Evolutionary conservation across 495 filamentous ascomycete species (phyloP).

Genomic region (Zalerion maritima): DNA sequence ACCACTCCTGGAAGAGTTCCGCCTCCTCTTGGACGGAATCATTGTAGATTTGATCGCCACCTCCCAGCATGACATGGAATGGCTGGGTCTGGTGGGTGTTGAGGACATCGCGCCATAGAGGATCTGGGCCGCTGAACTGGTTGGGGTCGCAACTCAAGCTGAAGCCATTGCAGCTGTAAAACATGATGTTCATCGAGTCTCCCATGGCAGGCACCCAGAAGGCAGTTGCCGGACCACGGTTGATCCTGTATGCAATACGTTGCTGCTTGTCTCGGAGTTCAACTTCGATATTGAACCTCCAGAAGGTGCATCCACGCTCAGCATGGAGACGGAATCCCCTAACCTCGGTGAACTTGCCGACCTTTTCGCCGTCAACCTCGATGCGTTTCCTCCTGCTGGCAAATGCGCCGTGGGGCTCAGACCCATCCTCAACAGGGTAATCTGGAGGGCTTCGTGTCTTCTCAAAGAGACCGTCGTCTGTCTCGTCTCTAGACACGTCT

Average conservation of each 20-base stretch:
- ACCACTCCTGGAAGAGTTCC: constrained; percentile 64
- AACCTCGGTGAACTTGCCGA: constrained; percentile 63
- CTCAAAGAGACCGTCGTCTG: constrained; percentile 72
- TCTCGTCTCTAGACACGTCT: constrained; percentile 62
- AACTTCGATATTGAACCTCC: constrained; percentile 88
- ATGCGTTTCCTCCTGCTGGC: constrained; percentile 29
- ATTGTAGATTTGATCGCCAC: constrained; percentile 95
- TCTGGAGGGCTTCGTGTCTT: constrained; percentile 26
- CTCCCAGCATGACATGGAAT: constrained; percentile 97
- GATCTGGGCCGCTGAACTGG: constrained; percentile 79
- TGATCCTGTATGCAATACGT: constrained; percentile 90
- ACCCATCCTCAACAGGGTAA: constrained; percentile 13
- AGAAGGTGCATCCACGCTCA: constrained; percentile 84
- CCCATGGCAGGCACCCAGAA: constrained; percentile 89
- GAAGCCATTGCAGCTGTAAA: constrained; percentile 95
- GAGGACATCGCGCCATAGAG: constrained; percentile 89
- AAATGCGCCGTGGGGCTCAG: constrained; percentile 29
- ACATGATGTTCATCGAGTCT: constrained; percentile 96
- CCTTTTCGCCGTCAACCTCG: constrained; percentile 53
- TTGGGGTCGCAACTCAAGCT: constrained; percentile 63
- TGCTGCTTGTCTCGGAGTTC: constrained; percentile 63
- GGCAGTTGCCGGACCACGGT: constrained; percentile 70
- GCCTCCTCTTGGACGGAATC: constrained; percentile 66
- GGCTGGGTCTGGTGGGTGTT: constrained; percentile 84
- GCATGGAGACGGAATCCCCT: constrained; percentile 68